A percentile compares a stretch with the other conserved stretches of the same genome.
Evolutionary conservation across 371 early-diverging fungal genomes (phyloP).

Genomic region (Catenaria anguillulae): DNA sequence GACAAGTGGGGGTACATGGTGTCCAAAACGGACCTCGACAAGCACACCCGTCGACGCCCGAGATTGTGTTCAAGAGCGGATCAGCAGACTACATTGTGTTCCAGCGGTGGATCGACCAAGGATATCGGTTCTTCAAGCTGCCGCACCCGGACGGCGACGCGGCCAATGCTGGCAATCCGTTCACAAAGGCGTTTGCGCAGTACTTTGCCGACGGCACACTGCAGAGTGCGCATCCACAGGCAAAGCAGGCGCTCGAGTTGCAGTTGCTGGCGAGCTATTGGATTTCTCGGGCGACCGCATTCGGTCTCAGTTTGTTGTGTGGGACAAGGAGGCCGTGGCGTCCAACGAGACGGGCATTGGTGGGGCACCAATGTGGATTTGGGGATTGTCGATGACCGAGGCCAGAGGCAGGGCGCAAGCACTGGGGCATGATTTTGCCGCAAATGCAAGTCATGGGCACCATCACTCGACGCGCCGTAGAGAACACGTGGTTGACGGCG

Average conservation of each 20-base stretch:
- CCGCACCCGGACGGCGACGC: constrained; percentile 80
- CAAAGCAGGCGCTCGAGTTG: constrained; percentile 61
- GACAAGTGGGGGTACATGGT: constrained; percentile 49
- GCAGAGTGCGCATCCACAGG: constrained; percentile 47
- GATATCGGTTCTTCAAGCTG: constrained; percentile 43
- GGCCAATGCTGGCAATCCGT: constrained; percentile 69
- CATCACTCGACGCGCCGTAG: constrained; percentile 86
- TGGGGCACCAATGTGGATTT: not conserved
- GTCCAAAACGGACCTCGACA: too few species aligned
- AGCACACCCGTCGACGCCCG: too few species aligned
- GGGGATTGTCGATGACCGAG: too few species aligned
- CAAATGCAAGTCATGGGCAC: constrained; percentile 89
- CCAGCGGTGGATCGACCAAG: constrained; percentile 20
- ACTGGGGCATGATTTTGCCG: constrained; percentile 74
- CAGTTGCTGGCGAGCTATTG: constrained; percentile 81
- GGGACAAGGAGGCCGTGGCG: constrained; percentile 25
- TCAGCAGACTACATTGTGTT: too few species aligned
- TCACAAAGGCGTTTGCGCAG: constrained; percentile 60
- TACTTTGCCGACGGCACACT: constrained; percentile 67
- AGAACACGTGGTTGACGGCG: constrained; percentile 91
- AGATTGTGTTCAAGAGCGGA: constrained; percentile 12
- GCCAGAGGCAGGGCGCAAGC: constrained; percentile 14
- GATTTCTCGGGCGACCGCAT: constrained; percentile 78
- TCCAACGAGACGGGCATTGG: too few species aligned
- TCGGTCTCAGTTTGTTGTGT: constrained; percentile 69